A percentile compares a stretch with the other conserved stretches of the same genome.
Conservation (phyloP, 164 flowering plant species). For the Cinnamomum chago region DNA sequence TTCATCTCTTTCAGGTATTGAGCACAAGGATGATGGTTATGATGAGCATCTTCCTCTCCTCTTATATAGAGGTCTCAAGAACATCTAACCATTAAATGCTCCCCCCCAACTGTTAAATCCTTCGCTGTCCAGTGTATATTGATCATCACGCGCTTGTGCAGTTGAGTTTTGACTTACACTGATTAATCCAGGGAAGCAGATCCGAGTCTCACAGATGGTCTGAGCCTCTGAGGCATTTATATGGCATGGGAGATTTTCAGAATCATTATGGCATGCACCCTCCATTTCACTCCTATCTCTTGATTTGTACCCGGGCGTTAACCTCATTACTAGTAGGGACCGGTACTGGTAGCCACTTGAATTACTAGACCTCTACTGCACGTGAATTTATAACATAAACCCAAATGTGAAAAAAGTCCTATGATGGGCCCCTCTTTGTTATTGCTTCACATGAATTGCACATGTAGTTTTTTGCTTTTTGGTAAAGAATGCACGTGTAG, state of each 20-base stretch:
- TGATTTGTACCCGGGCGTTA: too few species aligned
- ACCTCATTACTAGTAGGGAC: too few species aligned
- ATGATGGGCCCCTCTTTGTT: too few species aligned
- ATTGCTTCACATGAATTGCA: too few species aligned
- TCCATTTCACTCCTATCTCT: not conserved
- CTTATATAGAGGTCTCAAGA: not conserved
- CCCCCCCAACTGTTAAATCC: not conserved
- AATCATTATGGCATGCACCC: not conserved
- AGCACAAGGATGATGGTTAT: not conserved
- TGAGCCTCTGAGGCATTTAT: not conserved
- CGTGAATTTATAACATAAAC: too few species aligned
- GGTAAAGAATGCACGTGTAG: too few species aligned
- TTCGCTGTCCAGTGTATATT: not conserved
- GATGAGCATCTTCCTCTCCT: not conserved
- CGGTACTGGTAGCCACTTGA: too few species aligned
- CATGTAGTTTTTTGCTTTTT: too few species aligned
- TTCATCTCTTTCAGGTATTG: constrained; percentile 6
- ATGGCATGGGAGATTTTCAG: not conserved
- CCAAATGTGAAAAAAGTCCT: too few species aligned
- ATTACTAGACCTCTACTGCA: too few species aligned
- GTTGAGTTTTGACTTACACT: not conserved
- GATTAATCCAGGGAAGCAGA: not conserved
- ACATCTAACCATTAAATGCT: not conserved
- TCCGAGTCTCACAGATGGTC: not conserved
- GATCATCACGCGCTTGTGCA: not conserved